Evolutionary conservation across 163 green algal species (phyloP), one percentile per base, ranked within the genome.

Genomic region (Scenedesmus sp.): DNA sequence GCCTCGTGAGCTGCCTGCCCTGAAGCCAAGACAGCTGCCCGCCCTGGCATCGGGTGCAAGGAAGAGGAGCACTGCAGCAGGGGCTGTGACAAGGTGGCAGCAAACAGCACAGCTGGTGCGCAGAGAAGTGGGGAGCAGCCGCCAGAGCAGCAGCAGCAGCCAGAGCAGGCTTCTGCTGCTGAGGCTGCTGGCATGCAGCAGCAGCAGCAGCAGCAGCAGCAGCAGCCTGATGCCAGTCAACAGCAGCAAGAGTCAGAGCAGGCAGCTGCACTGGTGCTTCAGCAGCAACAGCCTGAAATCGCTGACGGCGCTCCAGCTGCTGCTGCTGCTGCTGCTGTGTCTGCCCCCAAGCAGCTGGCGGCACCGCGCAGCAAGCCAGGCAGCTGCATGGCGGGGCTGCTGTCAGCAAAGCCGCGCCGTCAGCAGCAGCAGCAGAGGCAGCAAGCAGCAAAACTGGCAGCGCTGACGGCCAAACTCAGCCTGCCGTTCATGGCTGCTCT

Each of bases 311-410:
- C 40, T n/a, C 3, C 16, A 43, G 42, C 46, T 18, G 86, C 26
- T 44, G 46, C 46, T 26, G 43, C 10, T 35, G 73, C 35, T 37
- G 56, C 72, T 72, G 35, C 3, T 33, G 49, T 53, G 30, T 26
- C 59, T 44, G 68, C 42, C 35, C 37, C 68, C 43, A 43, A 59
- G 30, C 40, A 49, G 37, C 59, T 81, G 9, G 46, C 26, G 12
- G 59, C 83, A 2, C 12, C 72, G 30, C 53, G 33, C 82, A 87
- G 44, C 42, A 89, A 46, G 35, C 22, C 16, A 26, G 68, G 85
- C 85, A 89, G 85, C 85, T 73, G 26, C 49, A 40, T 82, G 35
- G 68, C 85, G 24, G 85, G 35, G 12, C 85, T 83, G 65, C 33
- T 89, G 85, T n/a, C 85, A 81, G 53, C 43, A 33, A 89, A 89